Percentiles rank a stretch among this genome's conserved stretches.
Evolutionary conservation across 441 rosid species (phyloP).

Genomic region (Mallotus repandus): DNA sequence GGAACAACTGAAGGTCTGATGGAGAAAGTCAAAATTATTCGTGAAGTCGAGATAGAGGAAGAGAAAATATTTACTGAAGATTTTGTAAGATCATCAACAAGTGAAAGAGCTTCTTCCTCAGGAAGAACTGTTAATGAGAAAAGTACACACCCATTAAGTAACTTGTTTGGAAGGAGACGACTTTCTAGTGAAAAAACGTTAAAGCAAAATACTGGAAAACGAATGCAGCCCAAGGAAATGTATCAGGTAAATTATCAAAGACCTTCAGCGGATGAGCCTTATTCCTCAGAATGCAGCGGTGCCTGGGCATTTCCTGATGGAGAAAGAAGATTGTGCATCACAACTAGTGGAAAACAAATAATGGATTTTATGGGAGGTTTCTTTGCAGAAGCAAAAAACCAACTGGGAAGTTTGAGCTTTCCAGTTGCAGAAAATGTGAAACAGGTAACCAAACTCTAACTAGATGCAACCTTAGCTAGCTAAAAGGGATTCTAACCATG

Average conservation of each 20-base stretch:
- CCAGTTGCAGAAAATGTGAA: conserved; percentile 24
- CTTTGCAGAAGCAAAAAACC: conserved; percentile 16
- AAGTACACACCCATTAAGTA: conserved; percentile 28
- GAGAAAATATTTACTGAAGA: conserved; percentile 31
- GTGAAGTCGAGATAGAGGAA: conserved; percentile 24
- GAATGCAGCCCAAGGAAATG: conserved; percentile 16
- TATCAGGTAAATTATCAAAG: conserved; percentile 18
- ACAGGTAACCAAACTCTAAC: conserved; percentile 34
- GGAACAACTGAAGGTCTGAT: conserved; percentile 24
- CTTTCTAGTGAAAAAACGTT: conserved; percentile 24
- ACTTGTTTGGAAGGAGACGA: conserved; percentile 29
- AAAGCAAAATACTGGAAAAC: conserved; percentile 29
- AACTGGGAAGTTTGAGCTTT: conserved; percentile 27
- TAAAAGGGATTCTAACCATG: background rate
- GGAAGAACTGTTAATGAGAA: conserved; percentile 37
- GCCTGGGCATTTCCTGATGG: conserved; percentile 77
- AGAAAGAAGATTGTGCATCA: conserved; percentile 41
- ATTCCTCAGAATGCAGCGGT: conserved; percentile 40
- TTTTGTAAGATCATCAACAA: conserved; percentile 25
- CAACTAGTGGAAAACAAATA: conserved; percentile 42
- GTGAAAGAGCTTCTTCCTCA: conserved; percentile 33
- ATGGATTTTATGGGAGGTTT: conserved; percentile 37
- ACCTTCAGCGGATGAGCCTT: conserved; percentile 29
- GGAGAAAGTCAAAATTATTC: conserved; percentile 23
- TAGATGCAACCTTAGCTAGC: background rate